Percentiles rank a stretch among this genome's conserved stretches.
phyloP scores from a whole-genome alignment of 1,284 basidiomycete species.

The Pseudozyma tsukubaensis region DNA sequence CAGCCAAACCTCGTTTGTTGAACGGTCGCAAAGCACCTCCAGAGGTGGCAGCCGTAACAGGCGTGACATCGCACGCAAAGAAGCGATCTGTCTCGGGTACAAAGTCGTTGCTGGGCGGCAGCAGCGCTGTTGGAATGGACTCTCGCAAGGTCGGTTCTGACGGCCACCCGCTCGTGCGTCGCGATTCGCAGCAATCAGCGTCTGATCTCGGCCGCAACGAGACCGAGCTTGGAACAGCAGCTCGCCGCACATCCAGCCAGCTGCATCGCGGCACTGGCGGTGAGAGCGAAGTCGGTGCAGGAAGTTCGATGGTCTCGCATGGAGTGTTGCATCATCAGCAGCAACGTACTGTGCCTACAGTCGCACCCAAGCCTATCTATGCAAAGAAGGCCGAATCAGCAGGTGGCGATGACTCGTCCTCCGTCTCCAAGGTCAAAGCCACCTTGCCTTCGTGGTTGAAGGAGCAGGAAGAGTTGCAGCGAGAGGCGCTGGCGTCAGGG shows the following conservation, averaged over 20 bases:
- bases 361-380: slow-evolving; percentile 61
- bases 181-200: slow-evolving; percentile 41
- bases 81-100: slow-evolving; percentile 51
- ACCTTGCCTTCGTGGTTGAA: slow-evolving; percentile 64
- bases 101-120: slow-evolving; percentile 36
- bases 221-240: slow-evolving; percentile 22
- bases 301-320: slow-evolving; percentile 28
- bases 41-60: slow-evolving; percentile 36
- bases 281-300: slow-evolving; percentile 34
- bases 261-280: slow-evolving; percentile 32
- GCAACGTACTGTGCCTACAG: slow-evolving; percentile 43
- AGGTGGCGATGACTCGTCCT: slow-evolving; percentile 15
- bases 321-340: slow-evolving; percentile 14
- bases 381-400: slow-evolving; percentile 35
- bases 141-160: slow-evolving; percentile 19
- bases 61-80: slow-evolving; percentile 44
- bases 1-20: slow-evolving; percentile 54
- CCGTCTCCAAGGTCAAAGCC: slow-evolving; percentile 46
- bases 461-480: slow-evolving; percentile 66
- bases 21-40: slow-evolving; percentile 58
- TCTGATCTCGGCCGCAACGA: slow-evolving; percentile 36
- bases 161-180: slow-evolving; percentile 32
- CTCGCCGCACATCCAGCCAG: slow-evolving; percentile 33
- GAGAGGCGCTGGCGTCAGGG: slow-evolving; percentile 53
- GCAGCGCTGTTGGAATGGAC: slow-evolving; percentile 28